Evolutionary conservation across 1,284 basidiomycete species (phyloP).

Genomic region (Ceratobasidium sp.): DNA sequence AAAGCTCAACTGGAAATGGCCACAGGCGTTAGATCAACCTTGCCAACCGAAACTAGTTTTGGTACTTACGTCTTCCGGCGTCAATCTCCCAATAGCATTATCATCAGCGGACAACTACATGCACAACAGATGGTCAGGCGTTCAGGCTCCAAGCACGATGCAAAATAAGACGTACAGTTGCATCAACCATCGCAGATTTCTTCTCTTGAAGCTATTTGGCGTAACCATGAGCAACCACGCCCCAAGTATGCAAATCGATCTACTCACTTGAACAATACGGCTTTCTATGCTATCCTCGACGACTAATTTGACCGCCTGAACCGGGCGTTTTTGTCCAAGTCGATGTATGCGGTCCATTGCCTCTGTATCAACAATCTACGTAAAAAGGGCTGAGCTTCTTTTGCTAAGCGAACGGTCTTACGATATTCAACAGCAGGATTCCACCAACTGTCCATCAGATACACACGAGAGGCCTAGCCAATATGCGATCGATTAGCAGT

Average conservation of each 20-base stretch:
- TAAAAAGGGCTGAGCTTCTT: constrained; percentile 40
- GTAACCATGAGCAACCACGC: constrained; percentile 41
- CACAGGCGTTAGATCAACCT: not conserved
- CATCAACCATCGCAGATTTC: constrained; percentile 84
- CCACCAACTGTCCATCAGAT: constrained; percentile 89
- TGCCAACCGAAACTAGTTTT: not conserved
- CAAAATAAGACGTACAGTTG: constrained; percentile 54
- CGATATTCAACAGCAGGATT: constrained; percentile 84
- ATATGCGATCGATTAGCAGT: constrained; percentile 11
- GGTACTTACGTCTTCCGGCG: constrained; percentile 79
- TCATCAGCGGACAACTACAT: constrained; percentile 68
- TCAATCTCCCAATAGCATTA: constrained; percentile 85
- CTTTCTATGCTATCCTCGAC: constrained; percentile 97
- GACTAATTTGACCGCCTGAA: constrained; percentile 91
- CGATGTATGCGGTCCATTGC: constrained; percentile 97
- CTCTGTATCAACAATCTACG: constrained; percentile 58
- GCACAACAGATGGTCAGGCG: not conserved
- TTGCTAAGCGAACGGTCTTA: constrained; percentile 52
- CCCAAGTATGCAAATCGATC: not conserved
- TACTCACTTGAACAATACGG: constrained; percentile 75
- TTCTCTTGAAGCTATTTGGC: constrained; percentile 82
- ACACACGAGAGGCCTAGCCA: constrained; percentile 77
- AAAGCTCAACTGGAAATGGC: constrained; percentile 64
- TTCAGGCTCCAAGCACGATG: constrained; percentile 42
- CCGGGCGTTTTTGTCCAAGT: constrained; percentile 88